Conservation (phyloP, 257 asterid species). For the Solanum piurae region DNA sequence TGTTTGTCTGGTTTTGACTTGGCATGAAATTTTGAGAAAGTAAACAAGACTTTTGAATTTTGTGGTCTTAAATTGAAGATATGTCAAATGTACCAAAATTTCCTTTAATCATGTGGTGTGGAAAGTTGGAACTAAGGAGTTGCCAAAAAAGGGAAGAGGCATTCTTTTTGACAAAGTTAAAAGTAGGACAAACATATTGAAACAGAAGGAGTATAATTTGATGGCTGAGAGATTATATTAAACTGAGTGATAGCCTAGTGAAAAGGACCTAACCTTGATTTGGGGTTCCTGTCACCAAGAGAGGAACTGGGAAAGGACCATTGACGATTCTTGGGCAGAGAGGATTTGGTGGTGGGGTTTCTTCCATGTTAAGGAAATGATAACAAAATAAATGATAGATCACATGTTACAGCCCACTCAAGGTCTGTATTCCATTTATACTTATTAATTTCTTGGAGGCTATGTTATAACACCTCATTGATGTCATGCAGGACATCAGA, state of each 20-base stretch:
- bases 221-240: not conserved
- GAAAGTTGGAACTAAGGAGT: not conserved
- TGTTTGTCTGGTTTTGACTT: not conserved
- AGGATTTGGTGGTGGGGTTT: not conserved
- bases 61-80: not conserved
- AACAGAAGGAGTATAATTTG: not conserved
- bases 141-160: not conserved
- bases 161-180: not conserved
- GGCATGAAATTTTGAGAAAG: not conserved
- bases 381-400: not conserved
- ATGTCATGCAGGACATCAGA: conserved; percentile 82
- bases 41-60: not conserved
- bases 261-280: not conserved
- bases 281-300: not conserved
- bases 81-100: not conserved
- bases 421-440: not conserved
- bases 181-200: not conserved
- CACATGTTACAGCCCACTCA: not conserved
- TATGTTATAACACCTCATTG: not conserved
- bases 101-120: not conserved
- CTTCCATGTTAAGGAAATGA: not conserved
- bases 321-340: not conserved
- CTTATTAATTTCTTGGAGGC: not conserved
- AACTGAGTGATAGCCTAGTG: not conserved
- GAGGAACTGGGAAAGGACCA: not conserved